Evolutionary conservation across 2,329 filamentous ascomycete species (phyloP).

Genomic region (Penicillium griseofulvum): DNA sequence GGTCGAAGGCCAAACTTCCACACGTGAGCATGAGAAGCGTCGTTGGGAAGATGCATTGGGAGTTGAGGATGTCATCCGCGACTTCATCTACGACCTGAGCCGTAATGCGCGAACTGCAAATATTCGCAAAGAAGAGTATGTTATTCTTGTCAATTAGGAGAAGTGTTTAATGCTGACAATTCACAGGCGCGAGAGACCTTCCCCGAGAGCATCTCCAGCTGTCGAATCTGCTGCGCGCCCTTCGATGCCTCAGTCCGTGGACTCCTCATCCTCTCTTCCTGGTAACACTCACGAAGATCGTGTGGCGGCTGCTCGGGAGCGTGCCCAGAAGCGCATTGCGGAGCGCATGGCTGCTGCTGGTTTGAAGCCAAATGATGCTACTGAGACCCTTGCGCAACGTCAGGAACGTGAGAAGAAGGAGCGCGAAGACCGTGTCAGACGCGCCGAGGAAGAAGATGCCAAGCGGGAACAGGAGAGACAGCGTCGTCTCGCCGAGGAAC

Average conservation of each 20-base stretch:
- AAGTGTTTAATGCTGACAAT: constrained; percentile 14
- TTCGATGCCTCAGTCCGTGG: constrained; percentile 48
- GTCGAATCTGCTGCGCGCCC: constrained; percentile 41
- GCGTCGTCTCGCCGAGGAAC: constrained; percentile 73
- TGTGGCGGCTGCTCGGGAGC: constrained; percentile 93
- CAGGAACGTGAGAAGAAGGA: constrained; percentile 86
- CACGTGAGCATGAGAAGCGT: constrained; percentile 83
- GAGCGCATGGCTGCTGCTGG: constrained; percentile 91
- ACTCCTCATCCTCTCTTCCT: constrained; percentile 69
- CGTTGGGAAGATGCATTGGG: constrained; percentile 95
- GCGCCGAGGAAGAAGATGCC: constrained; percentile 92
- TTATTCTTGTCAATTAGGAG: neutral
- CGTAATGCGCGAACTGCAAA: constrained; percentile 76
- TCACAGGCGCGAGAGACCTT: constrained; percentile 53
- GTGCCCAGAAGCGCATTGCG: constrained; percentile 95
- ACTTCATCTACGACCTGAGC: constrained; percentile 97
- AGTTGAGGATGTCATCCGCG: constrained; percentile 93
- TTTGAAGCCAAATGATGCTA: constrained; percentile 75
- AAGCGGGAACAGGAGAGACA: constrained; percentile 85
- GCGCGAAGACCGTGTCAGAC: constrained; percentile 77
- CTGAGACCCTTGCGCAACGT: constrained; percentile 78
- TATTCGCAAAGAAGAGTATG: constrained; percentile 62
- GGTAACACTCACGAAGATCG: constrained; percentile 92
- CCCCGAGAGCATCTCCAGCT: constrained; percentile 48
- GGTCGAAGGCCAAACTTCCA: constrained; percentile 70